Evolutionary conservation across 192 early-diverging fungal species (phyloP), one percentile per base, ranked within the genome.

Genomic region (Linnemannia schmuckeri): DNA sequence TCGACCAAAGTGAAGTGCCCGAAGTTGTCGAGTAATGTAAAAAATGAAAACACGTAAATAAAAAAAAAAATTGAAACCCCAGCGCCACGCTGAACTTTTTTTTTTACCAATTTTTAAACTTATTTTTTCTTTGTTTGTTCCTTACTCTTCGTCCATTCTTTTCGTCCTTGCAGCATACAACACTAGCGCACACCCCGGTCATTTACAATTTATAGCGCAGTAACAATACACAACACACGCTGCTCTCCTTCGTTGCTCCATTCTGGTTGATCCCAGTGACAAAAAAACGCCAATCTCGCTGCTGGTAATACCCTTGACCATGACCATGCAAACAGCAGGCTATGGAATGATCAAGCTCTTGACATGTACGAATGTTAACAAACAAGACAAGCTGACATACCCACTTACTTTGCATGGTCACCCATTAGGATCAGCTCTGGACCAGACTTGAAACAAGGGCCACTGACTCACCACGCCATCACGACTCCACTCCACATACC

Each of bases 1-100:
- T 86, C 0, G 75, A 86, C 57, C 84, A 73, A 38, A 74, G 79
- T 24, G 84, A 86, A 27, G 84, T 86, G 17, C 84, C 84, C 8
- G 84, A 86, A 41, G 84, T 86, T 4, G 84, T 86, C 42, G 84
- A 86, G 42, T 86, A 70, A 76, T 38, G 38, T 55, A 37, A 37
- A 46, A 49, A 70, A 41, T 4, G 47, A 61, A 61, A 27, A 24
- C n/a, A 27, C 4, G 27, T 15, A 66, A 77, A 22, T 41, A 44
- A 44, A 24, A 44, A 22, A 74, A 63, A 63, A 27, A 24, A 13
- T 13, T 15, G 44, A 27, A 68, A 70, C 20, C 22, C 0, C 70
- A 33, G 1, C 46, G 46, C 44, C 24, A 49, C 72, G 5, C n/a
- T 41, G 41, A 30, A 13, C 41, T 30, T 72, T 42, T 42, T 70